Percentiles rank a stretch among this genome's conserved stretches.
Conservation (phyloP, 176 grass and related monocot genomes). For the Rhynchospora tenuis region DNA sequence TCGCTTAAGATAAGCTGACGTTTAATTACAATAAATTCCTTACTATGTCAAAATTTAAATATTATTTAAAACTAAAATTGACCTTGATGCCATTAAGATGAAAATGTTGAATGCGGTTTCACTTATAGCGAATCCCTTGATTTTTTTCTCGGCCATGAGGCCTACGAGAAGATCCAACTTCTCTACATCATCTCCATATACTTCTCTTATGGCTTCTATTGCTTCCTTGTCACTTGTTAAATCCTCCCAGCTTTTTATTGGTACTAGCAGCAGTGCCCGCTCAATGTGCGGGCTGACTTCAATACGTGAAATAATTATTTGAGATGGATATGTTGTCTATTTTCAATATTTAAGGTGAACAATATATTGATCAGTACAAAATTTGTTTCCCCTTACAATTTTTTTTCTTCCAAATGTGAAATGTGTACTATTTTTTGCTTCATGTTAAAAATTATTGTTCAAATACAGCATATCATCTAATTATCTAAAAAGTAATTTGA, state of each 20-base stretch:
- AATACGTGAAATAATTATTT: too few relatives aligned
- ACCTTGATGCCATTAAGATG: slow-evolving; percentile 56
- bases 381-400: too few relatives aligned
- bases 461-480: too few relatives aligned
- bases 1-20: background rate
- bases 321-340: too few relatives aligned
- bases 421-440: too few relatives aligned
- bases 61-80: slow-evolving; percentile 20
- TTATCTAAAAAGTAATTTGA: too few relatives aligned
- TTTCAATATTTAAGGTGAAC: too few relatives aligned
- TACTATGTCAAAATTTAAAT: slow-evolving; percentile 23
- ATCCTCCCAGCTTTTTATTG: slow-evolving; percentile 51
- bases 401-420: too few relatives aligned
- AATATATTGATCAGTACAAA: too few relatives aligned
- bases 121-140: slow-evolving; percentile 61
- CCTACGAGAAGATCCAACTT: slow-evolving; percentile 62
- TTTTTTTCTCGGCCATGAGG: slow-evolving; percentile 64
- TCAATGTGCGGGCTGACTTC: too few relatives aligned
- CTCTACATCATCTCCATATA: slow-evolving; percentile 56
- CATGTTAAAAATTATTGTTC: too few relatives aligned
- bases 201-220: slow-evolving; percentile 26
- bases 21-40: slow-evolving; percentile 13
- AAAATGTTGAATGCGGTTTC: slow-evolving; percentile 62
- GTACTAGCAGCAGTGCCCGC: slow-evolving; percentile 34
- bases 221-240: slow-evolving; percentile 45